Conservation (phyloP, 345 rosid genomes). For the Eutrema japonicum region DNA sequence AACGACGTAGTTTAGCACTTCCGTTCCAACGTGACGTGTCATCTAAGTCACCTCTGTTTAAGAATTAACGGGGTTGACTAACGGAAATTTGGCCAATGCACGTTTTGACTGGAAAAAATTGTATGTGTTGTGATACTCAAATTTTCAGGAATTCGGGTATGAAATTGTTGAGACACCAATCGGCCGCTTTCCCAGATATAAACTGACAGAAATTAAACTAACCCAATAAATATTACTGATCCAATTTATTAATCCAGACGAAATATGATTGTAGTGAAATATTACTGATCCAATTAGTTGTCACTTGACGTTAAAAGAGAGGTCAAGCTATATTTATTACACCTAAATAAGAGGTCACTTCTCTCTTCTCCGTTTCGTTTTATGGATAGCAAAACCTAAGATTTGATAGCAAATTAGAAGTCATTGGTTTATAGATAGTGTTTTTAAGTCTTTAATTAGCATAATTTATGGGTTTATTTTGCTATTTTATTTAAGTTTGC, state of each 20-base stretch:
- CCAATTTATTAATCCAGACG: no score
- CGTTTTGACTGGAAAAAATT: no score
- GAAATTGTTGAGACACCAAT: no score
- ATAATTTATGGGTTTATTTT: slow-evolving; percentile 16
- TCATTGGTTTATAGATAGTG: slow-evolving; percentile 12
- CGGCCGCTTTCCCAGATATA: no score
- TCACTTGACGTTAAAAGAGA: slow-evolving; percentile 31
- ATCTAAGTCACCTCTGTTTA: no score
- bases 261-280: neutral
- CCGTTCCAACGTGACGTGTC: no score
- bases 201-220: neutral
- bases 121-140: no score
- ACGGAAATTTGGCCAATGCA: no score
- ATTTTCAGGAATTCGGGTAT: no score
- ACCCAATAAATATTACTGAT: neutral
- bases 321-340: slow-evolving; percentile 37
- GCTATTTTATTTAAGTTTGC: slow-evolving; percentile 25
- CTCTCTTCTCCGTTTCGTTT: slow-evolving; percentile 10
- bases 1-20: no score
- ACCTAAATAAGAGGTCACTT: slow-evolving; percentile 13
- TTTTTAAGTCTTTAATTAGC: slow-evolving; percentile 13
- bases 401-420: neutral
- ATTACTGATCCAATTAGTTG: no score
- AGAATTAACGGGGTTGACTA: no score
- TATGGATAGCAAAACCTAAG: slow-evolving; percentile 20